Conservation (phyloP, 805 yeast genomes). For the Candida fluviatilis region DNA sequence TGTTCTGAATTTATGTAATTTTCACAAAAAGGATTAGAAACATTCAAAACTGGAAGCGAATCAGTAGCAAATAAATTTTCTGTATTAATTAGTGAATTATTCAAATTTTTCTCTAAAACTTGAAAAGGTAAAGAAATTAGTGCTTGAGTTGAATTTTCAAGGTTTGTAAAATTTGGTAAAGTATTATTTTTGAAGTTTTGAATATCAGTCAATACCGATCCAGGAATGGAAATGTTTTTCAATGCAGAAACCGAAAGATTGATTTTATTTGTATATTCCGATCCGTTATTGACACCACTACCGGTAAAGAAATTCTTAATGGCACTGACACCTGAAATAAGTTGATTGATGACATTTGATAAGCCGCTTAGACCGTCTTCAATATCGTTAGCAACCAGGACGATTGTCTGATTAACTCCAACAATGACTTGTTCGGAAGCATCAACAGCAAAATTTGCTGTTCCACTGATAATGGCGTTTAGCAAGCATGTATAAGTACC, state of each 20-base stretch:
- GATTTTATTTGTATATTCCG: slow-evolving; percentile 42
- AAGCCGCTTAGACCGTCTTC: slow-evolving; percentile 64
- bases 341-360: slow-evolving; percentile 51
- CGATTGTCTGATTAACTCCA: slow-evolving; percentile 59
- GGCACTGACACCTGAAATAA: slow-evolving; percentile 33
- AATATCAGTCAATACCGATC: slow-evolving; percentile 56
- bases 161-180: slow-evolving; percentile 63
- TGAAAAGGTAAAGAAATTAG: slow-evolving; percentile 61
- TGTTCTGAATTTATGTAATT: slow-evolving; percentile 34
- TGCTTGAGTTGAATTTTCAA: slow-evolving; percentile 53
- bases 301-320: slow-evolving; percentile 41
- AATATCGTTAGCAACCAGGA: slow-evolving; percentile 51
- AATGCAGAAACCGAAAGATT: slow-evolving; percentile 56
- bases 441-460: slow-evolving; percentile 68
- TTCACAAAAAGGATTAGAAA: slow-evolving; percentile 28
- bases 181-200: slow-evolving; percentile 41
- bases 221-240: slow-evolving; percentile 59
- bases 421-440: slow-evolving; percentile 60
- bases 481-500: slow-evolving; percentile 88
- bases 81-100: slow-evolving; percentile 19
- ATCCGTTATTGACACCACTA: slow-evolving; percentile 26
- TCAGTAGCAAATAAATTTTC: slow-evolving; percentile 6
- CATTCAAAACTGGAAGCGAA: slow-evolving; percentile 4
- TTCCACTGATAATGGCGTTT: slow-evolving; percentile 68
- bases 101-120: slow-evolving; percentile 37